These are phyloP conservation scores for Ophiosphaerella narmari DNA, from an alignment of 2,329 filamentous ascomycete genomes.

Conservation along the genomic window DNA sequence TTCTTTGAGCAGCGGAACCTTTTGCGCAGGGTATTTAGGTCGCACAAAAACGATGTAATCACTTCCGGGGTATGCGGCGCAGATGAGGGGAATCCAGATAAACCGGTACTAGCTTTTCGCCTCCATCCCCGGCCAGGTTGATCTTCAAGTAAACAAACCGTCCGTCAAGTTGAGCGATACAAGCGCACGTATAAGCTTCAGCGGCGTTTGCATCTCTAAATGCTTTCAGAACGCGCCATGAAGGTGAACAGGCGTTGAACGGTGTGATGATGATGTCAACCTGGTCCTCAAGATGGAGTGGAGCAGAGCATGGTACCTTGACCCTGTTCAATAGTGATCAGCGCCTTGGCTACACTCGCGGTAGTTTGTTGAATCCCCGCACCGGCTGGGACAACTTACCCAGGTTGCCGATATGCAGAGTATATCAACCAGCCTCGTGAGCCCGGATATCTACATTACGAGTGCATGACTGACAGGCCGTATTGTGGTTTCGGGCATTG, in stretches of 20 bases:
- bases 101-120: too few relatives aligned
- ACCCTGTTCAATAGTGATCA: conserved; percentile 2
- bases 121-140: too few relatives aligned
- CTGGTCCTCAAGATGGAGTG: too few relatives aligned
- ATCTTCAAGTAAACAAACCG: too few relatives aligned
- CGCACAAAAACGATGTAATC: conserved; percentile 19
- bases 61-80: conserved; percentile 18
- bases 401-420: background rate
- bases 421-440: background rate
- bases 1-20: background rate
- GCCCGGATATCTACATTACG: background rate
- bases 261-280: too few relatives aligned
- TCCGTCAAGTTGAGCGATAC: too few relatives aligned
- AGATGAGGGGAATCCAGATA: conserved; percentile 11
- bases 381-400: background rate
- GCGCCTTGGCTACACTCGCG: conserved; percentile 13
- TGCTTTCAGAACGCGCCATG: too few relatives aligned
- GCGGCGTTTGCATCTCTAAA: too few relatives aligned
- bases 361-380: conserved; percentile 14
- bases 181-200: too few relatives aligned
- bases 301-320: too few relatives aligned
- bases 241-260: too few relatives aligned
- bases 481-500: conserved; percentile 9
- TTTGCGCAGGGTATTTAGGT: conserved; percentile 6
- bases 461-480: conserved; percentile 6